These are phyloP conservation scores for Amaranthus cruentus DNA, from an alignment of 148 eudicot species.

Conservation along the genomic window DNA sequence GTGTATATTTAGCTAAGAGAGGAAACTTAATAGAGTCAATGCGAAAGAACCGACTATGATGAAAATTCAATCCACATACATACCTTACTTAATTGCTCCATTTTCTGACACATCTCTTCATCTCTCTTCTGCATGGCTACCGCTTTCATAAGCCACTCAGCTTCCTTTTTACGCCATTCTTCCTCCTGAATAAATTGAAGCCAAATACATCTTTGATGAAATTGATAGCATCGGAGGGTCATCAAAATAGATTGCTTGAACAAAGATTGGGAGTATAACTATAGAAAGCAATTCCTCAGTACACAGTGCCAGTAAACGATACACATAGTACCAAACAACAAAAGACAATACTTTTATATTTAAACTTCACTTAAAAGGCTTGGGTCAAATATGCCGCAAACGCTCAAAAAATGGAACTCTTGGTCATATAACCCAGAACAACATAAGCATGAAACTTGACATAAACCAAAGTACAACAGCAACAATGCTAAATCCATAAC, in stretches of 20 bases:
- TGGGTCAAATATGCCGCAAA: background rate
- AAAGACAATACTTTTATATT: background rate
- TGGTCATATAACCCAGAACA: background rate
- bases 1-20: background rate
- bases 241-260: background rate
- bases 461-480: slow-evolving; percentile 5
- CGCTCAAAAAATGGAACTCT: background rate
- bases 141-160: slow-evolving; percentile 34
- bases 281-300: too few relatives aligned
- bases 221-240: too few relatives aligned
- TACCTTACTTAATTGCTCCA: slow-evolving; percentile 51
- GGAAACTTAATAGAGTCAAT: background rate
- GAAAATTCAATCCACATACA: background rate
- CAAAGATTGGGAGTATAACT: background rate
- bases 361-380: too few relatives aligned
- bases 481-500: background rate
- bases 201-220: background rate
- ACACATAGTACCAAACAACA: background rate
- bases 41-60: background rate
- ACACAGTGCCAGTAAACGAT: background rate
- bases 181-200: slow-evolving; percentile 36
- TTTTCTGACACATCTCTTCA: slow-evolving; percentile 41
- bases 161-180: slow-evolving; percentile 54
- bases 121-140: slow-evolving; percentile 51
- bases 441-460: background rate